Evolutionary conservation across 192 early-diverging fungal species (phyloP).

Genomic region (Mortierella claussenii): DNA sequence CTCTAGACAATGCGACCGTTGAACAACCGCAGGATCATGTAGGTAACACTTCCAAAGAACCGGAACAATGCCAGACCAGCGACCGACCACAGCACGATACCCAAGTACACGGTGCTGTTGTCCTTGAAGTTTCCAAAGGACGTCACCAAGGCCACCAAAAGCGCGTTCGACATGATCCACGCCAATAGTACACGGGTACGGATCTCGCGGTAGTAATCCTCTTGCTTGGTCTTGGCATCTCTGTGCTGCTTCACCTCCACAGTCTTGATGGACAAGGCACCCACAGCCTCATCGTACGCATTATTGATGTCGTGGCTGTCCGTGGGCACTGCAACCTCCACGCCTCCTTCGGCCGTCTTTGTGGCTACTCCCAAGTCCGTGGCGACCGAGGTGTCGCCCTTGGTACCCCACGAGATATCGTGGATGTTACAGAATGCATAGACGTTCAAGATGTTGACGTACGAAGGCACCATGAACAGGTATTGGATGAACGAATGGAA

Average conservation of each 20-base stretch:
- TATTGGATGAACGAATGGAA: constrained; percentile 79
- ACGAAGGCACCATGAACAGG: constrained; percentile 79
- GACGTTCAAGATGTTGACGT: constrained; percentile 75
- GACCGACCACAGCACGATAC: constrained; percentile 81
- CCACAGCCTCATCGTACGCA: constrained; percentile 57
- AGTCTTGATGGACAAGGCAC: constrained; percentile 38
- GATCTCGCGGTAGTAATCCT: constrained; percentile 84
- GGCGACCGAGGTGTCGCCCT: constrained; percentile 72
- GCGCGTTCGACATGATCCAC: constrained; percentile 80
- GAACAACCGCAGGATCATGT: constrained; percentile 68
- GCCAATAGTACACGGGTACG: constrained; percentile 74
- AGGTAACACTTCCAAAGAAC: constrained; percentile 69
- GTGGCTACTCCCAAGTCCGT: constrained; percentile 62
- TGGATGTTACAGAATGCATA: constrained; percentile 71
- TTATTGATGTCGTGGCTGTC: constrained; percentile 60
- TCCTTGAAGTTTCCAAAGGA: constrained; percentile 14
- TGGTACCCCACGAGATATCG: constrained; percentile 85
- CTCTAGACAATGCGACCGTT: constrained; percentile 48
- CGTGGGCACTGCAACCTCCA: constrained; percentile 59
- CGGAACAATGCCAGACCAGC: constrained; percentile 69
- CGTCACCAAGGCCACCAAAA: constrained; percentile 71
- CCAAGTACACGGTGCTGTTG: constrained; percentile 51
- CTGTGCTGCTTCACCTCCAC: constrained; percentile 43
- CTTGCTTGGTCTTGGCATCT: constrained; percentile 60
- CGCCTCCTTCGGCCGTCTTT: constrained; percentile 52